Evolutionary conservation across 2,329 filamentous ascomycete species (phyloP).

Genomic region (Fusarium sp.): DNA sequence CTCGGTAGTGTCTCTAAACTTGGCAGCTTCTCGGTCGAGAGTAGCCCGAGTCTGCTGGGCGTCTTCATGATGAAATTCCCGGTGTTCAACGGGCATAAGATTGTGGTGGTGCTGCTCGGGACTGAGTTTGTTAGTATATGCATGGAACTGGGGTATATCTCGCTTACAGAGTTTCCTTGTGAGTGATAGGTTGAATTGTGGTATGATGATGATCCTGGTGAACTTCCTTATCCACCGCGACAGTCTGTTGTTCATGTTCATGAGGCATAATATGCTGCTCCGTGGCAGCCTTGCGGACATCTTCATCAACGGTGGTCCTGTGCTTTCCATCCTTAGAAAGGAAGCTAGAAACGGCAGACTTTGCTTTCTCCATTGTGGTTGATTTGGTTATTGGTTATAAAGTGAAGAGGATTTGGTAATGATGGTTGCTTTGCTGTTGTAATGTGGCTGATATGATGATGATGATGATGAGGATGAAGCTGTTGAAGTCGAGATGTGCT

Average conservation of each 20-base stretch:
- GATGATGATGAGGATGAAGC: not conserved
- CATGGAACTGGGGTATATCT: rapidly evolving
- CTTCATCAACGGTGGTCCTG: conserved; percentile 77
- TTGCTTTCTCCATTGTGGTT: conserved; percentile 71
- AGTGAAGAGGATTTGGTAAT: not conserved
- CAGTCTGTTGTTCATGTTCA: too few relatives aligned
- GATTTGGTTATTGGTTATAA: conserved; percentile 1
- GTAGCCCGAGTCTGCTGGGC: conserved; percentile 58
- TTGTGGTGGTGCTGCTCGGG: conserved; percentile 74
- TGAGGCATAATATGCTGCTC: too few relatives aligned
- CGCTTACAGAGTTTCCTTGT: conserved; percentile 57
- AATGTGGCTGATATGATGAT: not conserved
- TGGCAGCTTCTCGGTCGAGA: conserved; percentile 62
- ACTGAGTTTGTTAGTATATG: conserved; percentile 28
- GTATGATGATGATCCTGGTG: conserved; percentile 81
- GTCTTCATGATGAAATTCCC: conserved; percentile 70
- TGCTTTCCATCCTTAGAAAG: conserved; percentile 71
- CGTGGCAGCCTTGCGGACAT: conserved; percentile 26
- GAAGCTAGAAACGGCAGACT: conserved; percentile 70
- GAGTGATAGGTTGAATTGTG: conserved; percentile 70
- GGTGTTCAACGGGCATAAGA: conserved; percentile 68
- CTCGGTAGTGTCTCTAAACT: conserved; percentile 46
- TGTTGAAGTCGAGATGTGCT: conserved; percentile 1
- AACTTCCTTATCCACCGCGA: conserved; percentile 69
- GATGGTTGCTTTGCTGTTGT: not conserved